Evolutionary conservation across 2,329 filamentous ascomycete genomes (phyloP).

Genomic region (Alternaria ventricosa): DNA sequence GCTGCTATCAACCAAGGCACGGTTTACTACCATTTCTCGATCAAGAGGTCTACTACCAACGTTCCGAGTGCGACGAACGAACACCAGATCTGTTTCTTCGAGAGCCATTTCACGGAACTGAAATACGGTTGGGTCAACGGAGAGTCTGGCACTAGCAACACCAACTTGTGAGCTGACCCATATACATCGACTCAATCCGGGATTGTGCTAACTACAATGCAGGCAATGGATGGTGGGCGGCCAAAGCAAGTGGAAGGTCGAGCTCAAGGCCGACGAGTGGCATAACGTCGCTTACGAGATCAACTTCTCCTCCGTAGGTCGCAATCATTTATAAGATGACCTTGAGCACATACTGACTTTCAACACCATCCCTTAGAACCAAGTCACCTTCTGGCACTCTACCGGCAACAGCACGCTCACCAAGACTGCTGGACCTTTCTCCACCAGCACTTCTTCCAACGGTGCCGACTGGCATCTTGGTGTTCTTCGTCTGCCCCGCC

Average conservation of each 20-base stretch:
- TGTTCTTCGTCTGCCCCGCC: slow-evolving; percentile 68
- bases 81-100: slow-evolving; percentile 71
- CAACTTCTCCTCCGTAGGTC: slow-evolving; percentile 61
- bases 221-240: slow-evolving; percentile 68
- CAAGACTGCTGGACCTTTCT: slow-evolving; percentile 66
- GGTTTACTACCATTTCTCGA: slow-evolving; percentile 75
- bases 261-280: slow-evolving; percentile 70
- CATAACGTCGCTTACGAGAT: slow-evolving; percentile 79
- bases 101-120: slow-evolving; percentile 76
- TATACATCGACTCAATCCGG: no score
- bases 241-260: slow-evolving; percentile 66
- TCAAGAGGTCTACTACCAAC: slow-evolving; percentile 66
- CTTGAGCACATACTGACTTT: no score
- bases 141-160: slow-evolving; percentile 57
- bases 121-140: slow-evolving; percentile 69
- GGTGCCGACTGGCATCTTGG: slow-evolving; percentile 77
- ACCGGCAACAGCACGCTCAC: slow-evolving; percentile 65
- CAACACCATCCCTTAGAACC: slow-evolving; percentile 39
- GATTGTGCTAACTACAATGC: background rate
- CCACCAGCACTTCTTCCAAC: slow-evolving; percentile 67
- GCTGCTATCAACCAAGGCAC: slow-evolving; percentile 70
- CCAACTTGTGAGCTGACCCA: slow-evolving; percentile 51
- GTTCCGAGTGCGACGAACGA: slow-evolving; percentile 67
- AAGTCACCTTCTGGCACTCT: slow-evolving; percentile 74
- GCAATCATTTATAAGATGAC: background rate